phyloP scores from a whole-genome alignment of 2,329 filamentous ascomycete species.

The Talaromyces verruculosus region DNA sequence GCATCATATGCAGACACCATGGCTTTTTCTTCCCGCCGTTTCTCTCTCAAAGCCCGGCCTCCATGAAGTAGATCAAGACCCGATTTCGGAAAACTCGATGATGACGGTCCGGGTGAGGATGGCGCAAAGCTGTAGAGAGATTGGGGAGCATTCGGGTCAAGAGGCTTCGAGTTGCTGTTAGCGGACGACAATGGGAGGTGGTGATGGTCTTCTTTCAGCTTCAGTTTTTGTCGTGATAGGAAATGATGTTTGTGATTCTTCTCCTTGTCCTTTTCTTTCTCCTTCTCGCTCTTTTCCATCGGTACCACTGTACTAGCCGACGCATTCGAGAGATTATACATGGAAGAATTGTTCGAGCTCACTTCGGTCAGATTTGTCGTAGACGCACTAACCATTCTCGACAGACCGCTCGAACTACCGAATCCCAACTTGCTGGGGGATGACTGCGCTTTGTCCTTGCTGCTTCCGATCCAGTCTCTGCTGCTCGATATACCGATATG shows the following conservation, averaged over 20 bases:
- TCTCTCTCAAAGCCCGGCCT: conserved; percentile 73
- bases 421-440: conserved; percentile 59
- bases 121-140: conserved; percentile 67
- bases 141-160: conserved; percentile 62
- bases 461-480: conserved; percentile 45
- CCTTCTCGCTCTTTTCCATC: conserved; percentile 42
- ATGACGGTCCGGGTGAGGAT: conserved; percentile 60
- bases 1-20: conserved; percentile 32
- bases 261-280: conserved; percentile 46
- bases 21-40: conserved; percentile 66
- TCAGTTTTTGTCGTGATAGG: conserved; percentile 64
- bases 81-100: conserved; percentile 70
- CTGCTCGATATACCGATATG: conserved; percentile 63
- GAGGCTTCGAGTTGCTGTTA: conserved; percentile 63
- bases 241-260: conserved; percentile 61
- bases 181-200: conserved; percentile 63
- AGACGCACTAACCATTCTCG: conserved; percentile 59
- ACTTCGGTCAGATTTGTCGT: conserved; percentile 60
- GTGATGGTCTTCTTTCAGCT: conserved; percentile 60
- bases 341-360: conserved; percentile 54
- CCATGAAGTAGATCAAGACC: conserved; percentile 77
- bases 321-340: conserved; percentile 62
- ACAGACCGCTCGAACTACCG: conserved; percentile 52
- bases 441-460: conserved; percentile 54
- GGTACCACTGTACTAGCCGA: conserved; percentile 63